phyloP scores from a whole-genome alignment of 352 stramenopile genomes.

The Hyaloperonospora brassicae region DNA sequence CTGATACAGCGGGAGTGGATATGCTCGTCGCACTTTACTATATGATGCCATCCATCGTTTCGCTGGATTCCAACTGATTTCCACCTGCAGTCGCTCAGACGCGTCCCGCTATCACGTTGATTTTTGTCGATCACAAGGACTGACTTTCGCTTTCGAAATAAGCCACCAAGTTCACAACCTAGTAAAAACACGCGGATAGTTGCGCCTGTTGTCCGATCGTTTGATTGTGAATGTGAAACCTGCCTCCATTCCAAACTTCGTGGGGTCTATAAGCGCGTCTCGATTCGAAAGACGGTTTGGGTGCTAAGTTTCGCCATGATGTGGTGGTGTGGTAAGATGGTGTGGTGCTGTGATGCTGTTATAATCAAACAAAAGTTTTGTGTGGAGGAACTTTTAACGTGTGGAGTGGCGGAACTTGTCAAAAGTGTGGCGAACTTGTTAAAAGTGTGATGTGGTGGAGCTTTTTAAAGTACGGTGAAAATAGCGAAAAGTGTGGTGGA shows the following conservation, averaged over 20 bases:
- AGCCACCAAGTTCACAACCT: not conserved
- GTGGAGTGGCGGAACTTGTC: too few species aligned
- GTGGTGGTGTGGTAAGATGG: too few species aligned
- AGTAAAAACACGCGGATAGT: not conserved
- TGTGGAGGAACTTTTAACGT: too few species aligned
- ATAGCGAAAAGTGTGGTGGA: too few species aligned
- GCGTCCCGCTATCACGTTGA: not conserved
- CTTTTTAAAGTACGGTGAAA: too few species aligned
- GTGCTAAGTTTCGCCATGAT: too few species aligned
- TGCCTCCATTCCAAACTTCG: not conserved
- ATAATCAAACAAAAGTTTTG: too few species aligned
- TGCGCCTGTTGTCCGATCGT: not conserved
- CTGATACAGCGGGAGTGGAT: not conserved
- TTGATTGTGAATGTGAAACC: not conserved
- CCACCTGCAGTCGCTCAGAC: not conserved
- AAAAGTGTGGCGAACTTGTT: too few species aligned
- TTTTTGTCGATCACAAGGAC: not conserved
- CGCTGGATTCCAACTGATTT: not conserved
- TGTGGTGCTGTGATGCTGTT: too few species aligned
- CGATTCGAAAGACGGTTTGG: not conserved
- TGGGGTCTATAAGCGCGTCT: not conserved
- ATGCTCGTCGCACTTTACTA: not conserved
- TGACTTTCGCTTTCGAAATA: not conserved
- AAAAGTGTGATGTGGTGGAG: too few species aligned
- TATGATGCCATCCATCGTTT: not conserved